Conservation (phyloP, 2,329 filamentous ascomycete species). For the Botryotinia convoluta region DNA sequence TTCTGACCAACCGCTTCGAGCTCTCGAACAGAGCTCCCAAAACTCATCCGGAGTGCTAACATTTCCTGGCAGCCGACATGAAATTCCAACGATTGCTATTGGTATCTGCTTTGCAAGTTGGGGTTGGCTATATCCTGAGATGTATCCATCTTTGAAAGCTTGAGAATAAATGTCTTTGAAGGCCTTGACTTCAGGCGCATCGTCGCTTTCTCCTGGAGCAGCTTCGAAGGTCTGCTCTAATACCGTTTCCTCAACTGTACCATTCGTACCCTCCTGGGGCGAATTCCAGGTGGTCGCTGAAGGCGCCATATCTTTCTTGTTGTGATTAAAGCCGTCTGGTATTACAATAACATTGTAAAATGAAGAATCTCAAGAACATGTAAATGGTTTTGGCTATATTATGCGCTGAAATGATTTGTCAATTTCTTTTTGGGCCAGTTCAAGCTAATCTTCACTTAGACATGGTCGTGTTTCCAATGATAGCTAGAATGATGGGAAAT, state of each 20-base stretch:
- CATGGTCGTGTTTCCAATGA: not conserved
- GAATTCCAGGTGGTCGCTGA: slow-evolving; percentile 34
- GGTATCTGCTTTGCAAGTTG: slow-evolving; percentile 24
- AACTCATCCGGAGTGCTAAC: slow-evolving; percentile 57
- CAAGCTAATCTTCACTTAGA: not conserved
- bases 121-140: slow-evolving; percentile 17
- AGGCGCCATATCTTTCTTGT: slow-evolving; percentile 30
- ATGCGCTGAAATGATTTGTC: not conserved
- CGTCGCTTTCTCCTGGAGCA: not conserved
- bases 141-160: slow-evolving; percentile 20
- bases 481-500: not conserved
- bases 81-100: slow-evolving; percentile 52
- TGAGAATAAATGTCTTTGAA: slow-evolving; percentile 18
- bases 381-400: not conserved
- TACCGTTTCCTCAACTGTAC: slow-evolving; percentile 1
- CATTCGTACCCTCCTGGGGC: slow-evolving; percentile 24
- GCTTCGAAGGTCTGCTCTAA: slow-evolving; percentile 8
- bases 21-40: slow-evolving; percentile 71
- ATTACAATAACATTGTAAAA: not conserved
- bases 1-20: slow-evolving; percentile 37
- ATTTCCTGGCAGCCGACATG: slow-evolving; percentile 50
- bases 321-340: slow-evolving; percentile 22
- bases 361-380: not conserved
- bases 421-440: not conserved
- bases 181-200: slow-evolving; percentile 12